Base-by-base conservation (phyloP, 768 basidiomycete genomes). In the Termitomyces titanicus region DNA sequence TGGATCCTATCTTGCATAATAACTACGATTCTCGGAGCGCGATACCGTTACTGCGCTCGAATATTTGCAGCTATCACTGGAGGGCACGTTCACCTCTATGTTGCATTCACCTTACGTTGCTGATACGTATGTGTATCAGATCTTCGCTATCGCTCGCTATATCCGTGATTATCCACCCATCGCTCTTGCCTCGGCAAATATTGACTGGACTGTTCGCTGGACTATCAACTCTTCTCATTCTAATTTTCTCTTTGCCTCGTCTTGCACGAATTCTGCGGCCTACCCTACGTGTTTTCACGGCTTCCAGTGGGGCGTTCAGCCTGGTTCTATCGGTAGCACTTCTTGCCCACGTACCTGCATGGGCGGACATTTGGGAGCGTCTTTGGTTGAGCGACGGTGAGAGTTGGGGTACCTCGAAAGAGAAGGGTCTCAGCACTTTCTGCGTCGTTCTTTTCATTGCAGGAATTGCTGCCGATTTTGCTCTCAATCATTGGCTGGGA, bases 281-380 rank as follows among this genome's bases (percentile, higher is more conserved):
- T 5, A 64, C 76, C 3, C 63, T 86, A 24, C 78, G 85, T n/a
- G 61, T 82, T 18, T 76, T 78, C 12, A 72, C 77, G 4, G 70
- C 83, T 1, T 76, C 81, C 5, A 72, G 76, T 5, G 86, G 86
- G 5, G 73, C 85, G 0, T 85, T 86, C 47, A 82, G 85, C 24
- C 51, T 83, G 17, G 68, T 79, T 15, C 45, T 83, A 18, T 73
- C 80, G 15, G 80, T 85, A 34, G 75, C 86, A 2, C 65, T 87
- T 24, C 73, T 89, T 12, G 63, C 79, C 20, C 67, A 72, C 17
- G 75, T 78, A 0, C 66, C 72, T 18, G 70, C 78, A 12, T 88
- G 85, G 86, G 79, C 79, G 3, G 76, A 86, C 61, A 74, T 79
- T 10, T 88, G 83, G 83, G 79, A 82, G 54, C 77, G 85, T 12